These are phyloP conservation scores for Xylaria castorea DNA, from an alignment of 495 filamentous ascomycete species.

Conservation along the genomic window DNA sequence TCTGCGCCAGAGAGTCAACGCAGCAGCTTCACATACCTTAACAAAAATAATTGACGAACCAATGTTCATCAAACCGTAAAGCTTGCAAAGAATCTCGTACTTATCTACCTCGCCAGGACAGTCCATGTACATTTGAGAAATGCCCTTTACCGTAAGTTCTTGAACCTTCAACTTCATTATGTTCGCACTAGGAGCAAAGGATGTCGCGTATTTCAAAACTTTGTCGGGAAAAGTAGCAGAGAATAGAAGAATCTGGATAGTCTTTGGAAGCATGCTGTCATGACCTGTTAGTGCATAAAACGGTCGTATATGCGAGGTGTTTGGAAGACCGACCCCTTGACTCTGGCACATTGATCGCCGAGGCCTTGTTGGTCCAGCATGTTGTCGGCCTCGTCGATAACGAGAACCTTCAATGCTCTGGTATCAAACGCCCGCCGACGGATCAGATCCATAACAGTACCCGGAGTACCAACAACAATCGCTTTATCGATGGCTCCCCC, in stretches of 20 bases:
- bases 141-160: constrained; percentile 94
- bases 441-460: constrained; percentile 88
- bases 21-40: constrained; percentile 62
- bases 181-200: constrained; percentile 84
- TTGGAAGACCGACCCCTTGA: constrained; percentile 70
- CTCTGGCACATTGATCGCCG: constrained; percentile 90
- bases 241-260: constrained; percentile 87
- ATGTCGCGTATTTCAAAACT: constrained; percentile 78
- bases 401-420: constrained; percentile 73
- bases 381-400: constrained; percentile 94
- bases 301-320: constrained; percentile 10
- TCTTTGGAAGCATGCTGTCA: constrained; percentile 68
- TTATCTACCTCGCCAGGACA: constrained; percentile 81
- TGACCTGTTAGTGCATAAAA: constrained; percentile 32
- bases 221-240: constrained; percentile 93
- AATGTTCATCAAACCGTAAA: constrained; percentile 94
- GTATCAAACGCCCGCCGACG: constrained; percentile 71
- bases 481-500: constrained; percentile 68
- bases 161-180: constrained; percentile 85
- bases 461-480: constrained; percentile 91
- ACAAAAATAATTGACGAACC: constrained; percentile 98
- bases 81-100: constrained; percentile 83
- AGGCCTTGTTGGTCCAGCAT: constrained; percentile 94
- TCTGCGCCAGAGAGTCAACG: neutral
- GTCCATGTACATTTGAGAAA: constrained; percentile 96